These are phyloP conservation scores for Lyophyllum semitale DNA, from an alignment of 768 basidiomycete genomes.

Conservation along the genomic window DNA sequence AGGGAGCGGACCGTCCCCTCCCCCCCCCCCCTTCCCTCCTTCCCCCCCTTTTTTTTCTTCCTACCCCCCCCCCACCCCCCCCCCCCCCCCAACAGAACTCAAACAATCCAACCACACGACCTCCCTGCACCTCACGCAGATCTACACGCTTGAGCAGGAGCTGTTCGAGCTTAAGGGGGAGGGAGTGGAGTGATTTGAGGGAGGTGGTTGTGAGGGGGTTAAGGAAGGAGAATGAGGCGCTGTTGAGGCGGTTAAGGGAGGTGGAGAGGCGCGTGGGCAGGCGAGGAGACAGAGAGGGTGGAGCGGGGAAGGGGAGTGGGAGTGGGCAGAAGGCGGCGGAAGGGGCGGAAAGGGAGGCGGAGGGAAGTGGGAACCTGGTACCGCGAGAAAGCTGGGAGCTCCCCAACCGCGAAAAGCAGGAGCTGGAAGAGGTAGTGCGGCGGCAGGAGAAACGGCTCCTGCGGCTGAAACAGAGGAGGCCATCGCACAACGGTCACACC, in stretches of 20 bases:
- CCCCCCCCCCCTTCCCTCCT: too few relatives aligned
- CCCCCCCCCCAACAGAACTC: constrained; percentile 43
- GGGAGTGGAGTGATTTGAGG: constrained; percentile 76
- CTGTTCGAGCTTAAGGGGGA: constrained; percentile 79
- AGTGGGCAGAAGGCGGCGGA: not conserved
- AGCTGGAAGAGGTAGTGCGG: constrained; percentile 61
- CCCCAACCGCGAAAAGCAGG: constrained; percentile 65
- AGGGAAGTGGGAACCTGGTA: constrained; percentile 46
- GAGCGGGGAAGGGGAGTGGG: too few relatives aligned
- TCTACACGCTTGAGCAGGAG: constrained; percentile 73
- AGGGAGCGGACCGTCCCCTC: too few relatives aligned
- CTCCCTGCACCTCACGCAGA: constrained; percentile 49
- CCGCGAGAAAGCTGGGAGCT: constrained; percentile 83
- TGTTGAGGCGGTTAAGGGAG: constrained; percentile 66
- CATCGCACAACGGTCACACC: too few relatives aligned
- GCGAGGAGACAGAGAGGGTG: too few relatives aligned
- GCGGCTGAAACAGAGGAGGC: constrained; percentile 84
- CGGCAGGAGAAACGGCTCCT: constrained; percentile 83
- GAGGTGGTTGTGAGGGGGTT: constrained; percentile 75
- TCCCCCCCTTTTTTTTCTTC: too few relatives aligned
- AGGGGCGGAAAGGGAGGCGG: not conserved
- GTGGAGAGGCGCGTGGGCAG: constrained; percentile 60
- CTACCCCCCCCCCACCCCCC: too few relatives aligned
- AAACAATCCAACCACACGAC: constrained; percentile 35
- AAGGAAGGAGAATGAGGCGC: constrained; percentile 80